Evolutionary conservation across 345 rosid species (phyloP), one percentile per base, ranked within the genome.

Genomic region (Triadica sebifera): DNA sequence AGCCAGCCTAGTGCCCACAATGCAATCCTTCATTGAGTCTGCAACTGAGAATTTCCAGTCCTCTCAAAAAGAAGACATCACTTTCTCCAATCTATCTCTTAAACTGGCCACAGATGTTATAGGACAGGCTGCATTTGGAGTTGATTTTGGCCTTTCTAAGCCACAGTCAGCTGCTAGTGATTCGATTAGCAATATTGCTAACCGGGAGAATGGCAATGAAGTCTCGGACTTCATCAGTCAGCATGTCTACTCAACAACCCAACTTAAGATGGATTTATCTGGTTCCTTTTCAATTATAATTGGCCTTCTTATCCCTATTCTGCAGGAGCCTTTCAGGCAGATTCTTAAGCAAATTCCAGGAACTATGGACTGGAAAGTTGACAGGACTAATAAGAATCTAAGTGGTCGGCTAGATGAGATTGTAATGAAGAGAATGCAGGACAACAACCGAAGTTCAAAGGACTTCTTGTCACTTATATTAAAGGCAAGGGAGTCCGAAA

Each of bases 101-200:
- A 85, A 83, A 81, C 74, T 92, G 75, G 91, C 98, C 47, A 88
- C 98, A 0, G 98, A 94, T 73, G 90, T 92, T 1, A 92, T 94
- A 8, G 95, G 97, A 64, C 87, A 91, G 84, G 97, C 97, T 24
- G 97, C 95, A 34, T 92, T 94, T 63, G 97, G 95, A 5, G 96
- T 92, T 25, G 79, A 89, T 20, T 94, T 94, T 25, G 89, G 95
- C 29, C 91, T 94, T 24, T 86, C 95, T 2, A 84, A 80, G 47
- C 82, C 85, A 4, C 80, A 77, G 38, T 69, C 83, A 9, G 12
- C 20, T 11, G 68, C 74, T 75, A 55, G 20, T n/a, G 78, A 79
- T 17, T 80, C 77, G 10, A n/a, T 53, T 12, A 58, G 25, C 67
- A 67, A 12, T 16, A 15, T 43, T 29, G 51, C 60, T 37, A 25